A percentile compares a stretch with the other conserved stretches of the same genome.
These are phyloP conservation scores for Pythium brachiatum DNA, from an alignment of 352 stramenopile genomes.

Conservation along the genomic window DNA sequence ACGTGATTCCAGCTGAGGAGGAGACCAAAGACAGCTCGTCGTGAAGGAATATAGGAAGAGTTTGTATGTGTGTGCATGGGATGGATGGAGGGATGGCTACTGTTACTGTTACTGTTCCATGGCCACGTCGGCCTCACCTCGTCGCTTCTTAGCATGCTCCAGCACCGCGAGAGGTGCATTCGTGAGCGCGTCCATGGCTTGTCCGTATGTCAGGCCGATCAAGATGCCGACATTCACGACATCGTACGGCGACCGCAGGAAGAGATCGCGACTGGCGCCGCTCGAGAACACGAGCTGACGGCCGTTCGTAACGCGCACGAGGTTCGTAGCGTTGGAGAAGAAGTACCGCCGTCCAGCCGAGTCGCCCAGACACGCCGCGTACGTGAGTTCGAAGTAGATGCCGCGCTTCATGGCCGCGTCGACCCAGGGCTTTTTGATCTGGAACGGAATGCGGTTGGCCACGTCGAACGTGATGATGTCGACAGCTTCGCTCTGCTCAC, in stretches of 20 bases:
- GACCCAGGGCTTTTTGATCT: constrained; percentile 73
- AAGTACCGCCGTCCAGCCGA: constrained; percentile 79
- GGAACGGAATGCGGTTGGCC: constrained; percentile 74
- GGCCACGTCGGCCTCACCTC: constrained; percentile 46
- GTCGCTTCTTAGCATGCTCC: constrained; percentile 54
- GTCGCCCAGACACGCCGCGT: constrained; percentile 72
- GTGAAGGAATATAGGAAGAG: background rate
- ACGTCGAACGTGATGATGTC: constrained; percentile 85
- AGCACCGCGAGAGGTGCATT: constrained; percentile 54
- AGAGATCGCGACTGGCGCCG: constrained; percentile 63
- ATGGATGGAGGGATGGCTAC: background rate
- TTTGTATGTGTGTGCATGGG: background rate
- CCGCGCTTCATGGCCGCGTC: constrained; percentile 63
- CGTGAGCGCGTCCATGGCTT: constrained; percentile 65
- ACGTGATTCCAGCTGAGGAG: no score
- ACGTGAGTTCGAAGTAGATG: constrained; percentile 82
- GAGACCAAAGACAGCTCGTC: constrained; percentile 15
- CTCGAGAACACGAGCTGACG: constrained; percentile 74
- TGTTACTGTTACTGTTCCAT: constrained; percentile 32
- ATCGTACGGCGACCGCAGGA: constrained; percentile 80
- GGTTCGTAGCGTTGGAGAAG: constrained; percentile 80
- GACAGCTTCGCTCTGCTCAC: constrained; percentile 64
- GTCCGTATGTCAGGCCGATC: constrained; percentile 63
- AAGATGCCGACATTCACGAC: constrained; percentile 78
- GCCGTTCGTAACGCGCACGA: constrained; percentile 70